Evolutionary conservation across 2,329 filamentous ascomycete species (phyloP).

Genomic region (Phaeosphaeria sp.): DNA sequence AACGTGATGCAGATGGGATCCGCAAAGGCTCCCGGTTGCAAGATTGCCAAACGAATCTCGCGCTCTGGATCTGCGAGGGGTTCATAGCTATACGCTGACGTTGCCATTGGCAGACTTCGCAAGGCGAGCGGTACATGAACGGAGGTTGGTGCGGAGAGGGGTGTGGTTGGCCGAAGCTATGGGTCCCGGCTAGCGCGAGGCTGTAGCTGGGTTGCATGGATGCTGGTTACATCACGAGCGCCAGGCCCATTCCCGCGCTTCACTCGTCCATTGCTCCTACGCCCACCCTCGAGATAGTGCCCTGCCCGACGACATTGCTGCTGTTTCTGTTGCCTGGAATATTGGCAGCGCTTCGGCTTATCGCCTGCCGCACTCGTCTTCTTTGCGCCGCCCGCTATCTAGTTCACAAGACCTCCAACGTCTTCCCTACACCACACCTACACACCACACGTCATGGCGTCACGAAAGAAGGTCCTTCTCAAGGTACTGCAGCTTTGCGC

Average conservation of each 20-base stretch:
- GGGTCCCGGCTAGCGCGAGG: conserved; percentile 6
- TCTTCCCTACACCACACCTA: conserved; percentile 5
- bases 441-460: conserved; percentile 35
- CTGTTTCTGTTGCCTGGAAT: not conserved
- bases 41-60: conserved; percentile 2
- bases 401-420: not conserved
- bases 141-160: not conserved
- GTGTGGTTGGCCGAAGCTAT: not conserved
- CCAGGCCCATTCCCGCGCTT: no score
- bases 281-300: not conserved
- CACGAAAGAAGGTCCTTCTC: conserved; percentile 81
- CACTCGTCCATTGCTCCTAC: conserved; percentile 3
- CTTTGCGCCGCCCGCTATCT: not conserved
- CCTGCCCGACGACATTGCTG: not conserved
- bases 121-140: no score
- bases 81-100: conserved; percentile 1
- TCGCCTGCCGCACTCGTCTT: not conserved
- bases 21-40: conserved; percentile 6
- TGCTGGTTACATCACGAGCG: conserved; percentile 10
- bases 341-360: not conserved
- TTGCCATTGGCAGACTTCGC: not conserved
- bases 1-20: conserved; percentile 8
- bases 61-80: not conserved
- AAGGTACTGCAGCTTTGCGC: conserved; percentile 65
- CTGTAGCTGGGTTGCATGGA: not conserved